phyloP scores from a whole-genome alignment of 1,284 basidiomycete species.

The Microbotryum intermedium region DNA sequence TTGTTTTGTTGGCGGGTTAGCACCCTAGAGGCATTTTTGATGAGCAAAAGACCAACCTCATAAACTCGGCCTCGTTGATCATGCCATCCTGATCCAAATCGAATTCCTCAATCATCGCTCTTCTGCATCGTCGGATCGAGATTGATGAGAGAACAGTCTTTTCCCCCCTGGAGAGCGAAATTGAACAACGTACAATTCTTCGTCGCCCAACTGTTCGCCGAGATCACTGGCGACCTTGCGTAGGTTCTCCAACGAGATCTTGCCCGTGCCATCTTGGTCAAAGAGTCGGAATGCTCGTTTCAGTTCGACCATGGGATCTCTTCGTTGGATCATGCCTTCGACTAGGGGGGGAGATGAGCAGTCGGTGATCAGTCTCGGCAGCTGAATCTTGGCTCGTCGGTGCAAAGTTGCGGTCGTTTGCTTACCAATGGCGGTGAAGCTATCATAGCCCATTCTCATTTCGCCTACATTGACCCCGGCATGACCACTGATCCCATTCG shows the following conservation, averaged over 20 bases:
- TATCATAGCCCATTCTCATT: conserved; percentile 1
- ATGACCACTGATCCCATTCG: neutral
- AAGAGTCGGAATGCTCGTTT: conserved; percentile 91
- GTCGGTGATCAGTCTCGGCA: neutral
- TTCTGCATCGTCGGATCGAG: too few relatives aligned
- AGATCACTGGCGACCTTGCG: conserved; percentile 93
- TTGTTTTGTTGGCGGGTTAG: too few relatives aligned
- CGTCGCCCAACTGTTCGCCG: conserved; percentile 89
- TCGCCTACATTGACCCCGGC: neutral
- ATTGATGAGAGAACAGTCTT: too few relatives aligned
- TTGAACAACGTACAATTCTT: conserved; percentile 70
- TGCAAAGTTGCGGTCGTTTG: neutral
- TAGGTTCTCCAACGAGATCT: conserved; percentile 84
- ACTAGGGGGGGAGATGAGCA: conserved; percentile 48
- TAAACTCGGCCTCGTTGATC: conserved; percentile 89
- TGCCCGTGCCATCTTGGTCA: conserved; percentile 91
- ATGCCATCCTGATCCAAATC: conserved; percentile 97
- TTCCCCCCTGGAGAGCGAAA: too few relatives aligned
- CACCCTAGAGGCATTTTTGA: too few relatives aligned
- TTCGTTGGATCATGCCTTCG: conserved; percentile 82
- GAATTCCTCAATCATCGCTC: conserved; percentile 99
- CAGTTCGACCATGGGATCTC: conserved; percentile 96
- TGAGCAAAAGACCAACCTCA: conserved; percentile 41
- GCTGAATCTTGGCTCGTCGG: conserved; percentile 60
- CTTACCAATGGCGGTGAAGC: conserved; percentile 8